Base-by-base conservation (phyloP, 306 rosid genomes). In the Vigna nakashimae region DNA sequence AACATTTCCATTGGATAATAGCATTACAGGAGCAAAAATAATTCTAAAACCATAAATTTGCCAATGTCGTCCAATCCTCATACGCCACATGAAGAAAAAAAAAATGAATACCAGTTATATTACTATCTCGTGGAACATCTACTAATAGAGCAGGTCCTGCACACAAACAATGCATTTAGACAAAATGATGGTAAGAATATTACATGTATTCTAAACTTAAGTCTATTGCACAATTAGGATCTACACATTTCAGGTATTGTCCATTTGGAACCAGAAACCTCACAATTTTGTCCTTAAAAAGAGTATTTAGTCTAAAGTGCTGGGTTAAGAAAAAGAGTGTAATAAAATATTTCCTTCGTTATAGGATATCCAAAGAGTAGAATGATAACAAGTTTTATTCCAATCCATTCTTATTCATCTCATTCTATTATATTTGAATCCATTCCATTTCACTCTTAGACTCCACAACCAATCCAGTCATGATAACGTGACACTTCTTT, bases 121-220 rank as follows among this genome's bases (percentile, higher is more conserved):
- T 92, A 52, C 55, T 80, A 65, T 89, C 84, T 64, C 95, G 87
- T 9, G 97, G 97, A 87, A 94, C 91, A 63, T 94, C 98, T 12
- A 94, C 89, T 50, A 94, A 68, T 26, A 94, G 82, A 28, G 93
- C 98, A 46, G 86, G 94, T 55, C 98, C 98, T 94, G 71, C 73
- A 51, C 28, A 88, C 15, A 45, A 45, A 45, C 16, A 45, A 45
- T 45, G 6, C 50, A 45, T 45, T 11, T 12, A 45, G 13, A 45
- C 15, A 1, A 45, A 45, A 12, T 45, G 50, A 12, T 45, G 3
- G 15, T 4, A 9, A 10, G 15, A 45, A 11, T 45, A 45, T 45
- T 45, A 45, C 16, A 45, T 45, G 50, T 11, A 45, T 45, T 45
- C 5, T 12, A 12, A 45, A 45, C 50, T 45, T 4, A 45, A 12